These are phyloP conservation scores for Amorphotheca resinae DNA, from an alignment of 495 filamentous ascomycete species.

Conservation along the genomic window DNA sequence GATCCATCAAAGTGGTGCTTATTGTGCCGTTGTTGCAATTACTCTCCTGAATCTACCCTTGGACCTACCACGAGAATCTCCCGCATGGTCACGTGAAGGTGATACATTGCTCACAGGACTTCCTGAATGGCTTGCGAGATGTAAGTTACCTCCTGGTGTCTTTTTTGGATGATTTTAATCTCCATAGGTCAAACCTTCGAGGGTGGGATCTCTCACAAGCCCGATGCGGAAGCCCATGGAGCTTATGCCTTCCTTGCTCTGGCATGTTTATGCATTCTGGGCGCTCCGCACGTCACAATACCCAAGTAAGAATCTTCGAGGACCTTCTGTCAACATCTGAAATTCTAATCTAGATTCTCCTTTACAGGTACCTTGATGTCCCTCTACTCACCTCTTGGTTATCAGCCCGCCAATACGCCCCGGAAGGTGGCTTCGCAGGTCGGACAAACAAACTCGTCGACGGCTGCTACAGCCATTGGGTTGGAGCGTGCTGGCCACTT, in stretches of 20 bases:
- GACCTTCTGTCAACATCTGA: constrained; percentile 3
- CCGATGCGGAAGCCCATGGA: constrained; percentile 83
- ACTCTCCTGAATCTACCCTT: constrained; percentile 74
- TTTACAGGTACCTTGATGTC: constrained; percentile 60
- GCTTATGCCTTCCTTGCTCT: constrained; percentile 94
- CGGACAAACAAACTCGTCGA: constrained; percentile 98
- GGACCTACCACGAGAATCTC: constrained; percentile 52
- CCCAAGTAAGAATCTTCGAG: constrained; percentile 35
- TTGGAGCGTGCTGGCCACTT: constrained; percentile 85
- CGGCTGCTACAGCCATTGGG: constrained; percentile 96
- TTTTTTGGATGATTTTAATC: constrained; percentile 7
- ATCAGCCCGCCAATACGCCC: constrained; percentile 74
- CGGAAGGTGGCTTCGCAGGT: constrained; percentile 84
- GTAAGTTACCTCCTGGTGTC: constrained; percentile 35
- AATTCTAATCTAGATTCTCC: neutral
- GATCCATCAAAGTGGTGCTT: constrained; percentile 54
- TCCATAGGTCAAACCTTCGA: constrained; percentile 77
- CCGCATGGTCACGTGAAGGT: constrained; percentile 31
- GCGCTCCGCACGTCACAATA: constrained; percentile 59
- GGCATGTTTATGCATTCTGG: constrained; percentile 73
- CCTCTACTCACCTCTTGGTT: constrained; percentile 72
- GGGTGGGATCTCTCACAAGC: constrained; percentile 76
- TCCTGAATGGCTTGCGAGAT: constrained; percentile 67
- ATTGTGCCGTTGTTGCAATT: constrained; percentile 74
- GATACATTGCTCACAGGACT: constrained; percentile 52